Evolutionary conservation across 2,329 filamentous ascomycete species (phyloP).

Genomic region (Trichoderma sp.): DNA sequence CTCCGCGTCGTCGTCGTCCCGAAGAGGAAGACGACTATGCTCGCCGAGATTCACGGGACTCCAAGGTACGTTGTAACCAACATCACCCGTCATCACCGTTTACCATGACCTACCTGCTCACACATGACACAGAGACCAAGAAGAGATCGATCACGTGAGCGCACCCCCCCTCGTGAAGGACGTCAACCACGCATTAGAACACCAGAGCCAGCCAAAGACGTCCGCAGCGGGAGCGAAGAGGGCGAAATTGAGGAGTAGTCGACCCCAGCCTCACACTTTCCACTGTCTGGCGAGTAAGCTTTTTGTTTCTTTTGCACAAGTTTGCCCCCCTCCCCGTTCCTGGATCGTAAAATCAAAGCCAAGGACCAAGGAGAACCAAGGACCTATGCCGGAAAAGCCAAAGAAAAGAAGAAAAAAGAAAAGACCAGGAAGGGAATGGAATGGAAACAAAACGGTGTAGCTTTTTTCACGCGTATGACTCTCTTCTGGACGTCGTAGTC

Average conservation of each 20-base stretch:
- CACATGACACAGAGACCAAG: slow-evolving; percentile 52
- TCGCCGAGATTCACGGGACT: slow-evolving; percentile 65
- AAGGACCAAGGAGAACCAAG: too few relatives aligned
- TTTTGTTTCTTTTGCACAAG: neutral
- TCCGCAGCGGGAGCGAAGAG: slow-evolving; percentile 82
- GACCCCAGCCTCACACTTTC: neutral
- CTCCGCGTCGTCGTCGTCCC: slow-evolving; percentile 72
- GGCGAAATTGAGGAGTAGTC: slow-evolving; percentile 84
- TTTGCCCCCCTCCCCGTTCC: too few relatives aligned
- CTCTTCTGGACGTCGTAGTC: slow-evolving; percentile 19
- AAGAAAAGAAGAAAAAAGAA: too few relatives aligned
- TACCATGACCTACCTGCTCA: slow-evolving; percentile 35
- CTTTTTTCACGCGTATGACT: slow-evolving; percentile 7
- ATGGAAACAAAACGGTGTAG: neutral
- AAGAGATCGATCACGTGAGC: slow-evolving; percentile 62
- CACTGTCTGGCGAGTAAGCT: slow-evolving; percentile 10
- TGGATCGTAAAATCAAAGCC: too few relatives aligned
- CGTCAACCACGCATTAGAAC: slow-evolving; percentile 59
- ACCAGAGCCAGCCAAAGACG: slow-evolving; percentile 35
- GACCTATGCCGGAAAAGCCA: too few relatives aligned
- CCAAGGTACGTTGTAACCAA: slow-evolving; percentile 57
- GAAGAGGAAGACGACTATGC: slow-evolving; percentile 75
- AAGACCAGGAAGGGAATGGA: too few relatives aligned
- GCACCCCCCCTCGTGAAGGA: slow-evolving; percentile 60
- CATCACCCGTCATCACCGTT: too few relatives aligned